A percentile compares a stretch with the other conserved stretches of the same genome.
Conservation (phyloP, 2,329 filamentous ascomycete species). For the Diaporthe destruens region DNA sequence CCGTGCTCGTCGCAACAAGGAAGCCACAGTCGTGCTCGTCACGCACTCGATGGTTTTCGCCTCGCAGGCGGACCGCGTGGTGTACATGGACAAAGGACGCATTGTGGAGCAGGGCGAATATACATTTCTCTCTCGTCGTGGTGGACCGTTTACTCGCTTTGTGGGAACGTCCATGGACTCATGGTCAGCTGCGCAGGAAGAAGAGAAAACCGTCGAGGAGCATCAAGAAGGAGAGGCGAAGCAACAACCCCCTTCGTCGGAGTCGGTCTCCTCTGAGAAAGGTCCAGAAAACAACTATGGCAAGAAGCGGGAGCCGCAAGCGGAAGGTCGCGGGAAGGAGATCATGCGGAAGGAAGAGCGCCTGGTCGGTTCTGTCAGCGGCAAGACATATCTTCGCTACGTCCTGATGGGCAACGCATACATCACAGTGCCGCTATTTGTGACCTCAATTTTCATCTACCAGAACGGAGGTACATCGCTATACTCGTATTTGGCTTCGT, state of each 20-base stretch:
- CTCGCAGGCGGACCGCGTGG: constrained; percentile 75
- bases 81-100: constrained; percentile 75
- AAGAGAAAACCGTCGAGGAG: constrained; percentile 68
- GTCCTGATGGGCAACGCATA: constrained; percentile 65
- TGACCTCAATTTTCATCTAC: constrained; percentile 64
- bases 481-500: constrained; percentile 47
- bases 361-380: constrained; percentile 54
- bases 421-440: constrained; percentile 66
- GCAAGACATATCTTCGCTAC: constrained; percentile 72
- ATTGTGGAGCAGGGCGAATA: constrained; percentile 73
- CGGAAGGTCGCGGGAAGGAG: constrained; percentile 52
- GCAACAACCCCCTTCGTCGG: not conserved
- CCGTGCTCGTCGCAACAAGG: constrained; percentile 39
- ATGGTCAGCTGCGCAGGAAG: constrained; percentile 64
- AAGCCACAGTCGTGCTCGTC: constrained; percentile 45
- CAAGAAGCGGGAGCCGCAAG: constrained; percentile 16
- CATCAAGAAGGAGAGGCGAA: constrained; percentile 40
- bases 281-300: too few relatives aligned
- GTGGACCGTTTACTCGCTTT: constrained; percentile 28
- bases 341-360: constrained; percentile 78
- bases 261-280: not conserved
- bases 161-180: constrained; percentile 28
- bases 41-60: constrained; percentile 64
- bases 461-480: constrained; percentile 56
- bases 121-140: constrained; percentile 3